Percentiles rank a stretch among this genome's conserved stretches.
Conservation (phyloP, 345 rosid species). For the Euphorbia lathyris region DNA sequence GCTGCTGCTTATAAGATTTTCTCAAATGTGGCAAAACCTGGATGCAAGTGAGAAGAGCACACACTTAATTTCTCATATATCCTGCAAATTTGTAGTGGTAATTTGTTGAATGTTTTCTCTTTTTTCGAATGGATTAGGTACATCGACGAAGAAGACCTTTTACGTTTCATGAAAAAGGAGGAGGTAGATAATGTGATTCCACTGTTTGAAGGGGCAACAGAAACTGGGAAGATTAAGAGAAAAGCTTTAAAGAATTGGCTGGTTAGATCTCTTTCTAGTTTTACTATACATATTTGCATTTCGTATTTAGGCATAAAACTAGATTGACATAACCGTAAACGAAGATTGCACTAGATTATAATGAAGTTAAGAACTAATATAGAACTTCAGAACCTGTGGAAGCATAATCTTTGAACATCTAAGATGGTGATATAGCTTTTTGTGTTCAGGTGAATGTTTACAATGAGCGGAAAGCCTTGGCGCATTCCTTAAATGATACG, state of each 20-base stretch:
- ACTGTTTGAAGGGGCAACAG: constrained; percentile 52
- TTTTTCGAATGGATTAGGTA: constrained; percentile 31
- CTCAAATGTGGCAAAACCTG: constrained; percentile 54
- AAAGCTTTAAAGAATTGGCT: constrained; percentile 57
- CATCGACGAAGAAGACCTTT: constrained; percentile 65
- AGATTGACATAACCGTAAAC: neutral
- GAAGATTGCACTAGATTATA: neutral
- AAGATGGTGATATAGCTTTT: neutral
- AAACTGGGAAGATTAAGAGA: constrained; percentile 57
- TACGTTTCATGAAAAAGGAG: constrained; percentile 58
- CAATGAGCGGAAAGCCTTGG: constrained; percentile 54
- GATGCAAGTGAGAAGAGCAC: constrained; percentile 48
- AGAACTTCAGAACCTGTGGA: neutral
- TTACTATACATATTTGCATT: neutral
- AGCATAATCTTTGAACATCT: neutral
- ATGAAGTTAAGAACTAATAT: neutral
- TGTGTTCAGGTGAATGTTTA: constrained; percentile 53
- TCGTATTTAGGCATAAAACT: too few relatives aligned
- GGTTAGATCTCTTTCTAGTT: constrained; percentile 31
- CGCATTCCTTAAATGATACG: constrained; percentile 56
- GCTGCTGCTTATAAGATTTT: constrained; percentile 62
- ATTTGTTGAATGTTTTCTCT: neutral
- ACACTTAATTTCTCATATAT: neutral
- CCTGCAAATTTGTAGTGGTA: constrained; percentile 1
- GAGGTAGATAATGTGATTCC: constrained; percentile 51